Percentiles rank a stretch among this genome's conserved stretches.
These are phyloP conservation scores for Alternaria sp. DNA, from an alignment of 2,329 filamentous ascomycete species.

Conservation along the genomic window DNA sequence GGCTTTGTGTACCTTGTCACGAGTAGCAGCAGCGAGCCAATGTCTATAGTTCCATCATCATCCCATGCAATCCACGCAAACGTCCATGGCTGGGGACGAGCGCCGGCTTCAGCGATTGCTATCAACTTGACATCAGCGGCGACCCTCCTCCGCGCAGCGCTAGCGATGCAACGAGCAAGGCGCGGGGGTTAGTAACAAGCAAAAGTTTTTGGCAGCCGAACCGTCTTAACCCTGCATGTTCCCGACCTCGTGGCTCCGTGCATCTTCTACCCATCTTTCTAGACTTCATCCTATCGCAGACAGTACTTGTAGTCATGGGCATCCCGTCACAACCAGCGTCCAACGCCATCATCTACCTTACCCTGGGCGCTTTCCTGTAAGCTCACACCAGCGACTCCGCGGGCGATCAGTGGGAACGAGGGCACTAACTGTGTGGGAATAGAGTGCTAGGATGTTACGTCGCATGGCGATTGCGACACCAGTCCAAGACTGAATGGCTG, in stretches of 20 bases:
- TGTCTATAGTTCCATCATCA: constrained; percentile 6
- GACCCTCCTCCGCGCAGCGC: constrained; percentile 19
- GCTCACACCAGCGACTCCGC: constrained; percentile 29
- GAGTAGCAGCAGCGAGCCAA: neutral
- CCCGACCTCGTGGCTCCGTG: constrained; percentile 11
- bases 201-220: constrained; percentile 30
- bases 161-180: constrained; percentile 32
- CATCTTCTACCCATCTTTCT: constrained; percentile 11
- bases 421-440: constrained; percentile 22
- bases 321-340: constrained; percentile 77
- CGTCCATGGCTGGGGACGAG: neutral
- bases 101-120: constrained; percentile 14
- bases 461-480: constrained; percentile 63
- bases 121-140: constrained; percentile 30
- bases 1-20: constrained; percentile 1
- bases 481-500: constrained; percentile 74
- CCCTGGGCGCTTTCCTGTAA: constrained; percentile 79
- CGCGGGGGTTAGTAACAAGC: constrained; percentile 21
- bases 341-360: constrained; percentile 82
- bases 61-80: neutral
- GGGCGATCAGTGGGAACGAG: neutral
- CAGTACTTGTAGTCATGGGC: constrained; percentile 62
- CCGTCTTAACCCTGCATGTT: constrained; percentile 28
- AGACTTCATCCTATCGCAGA: constrained; percentile 4
- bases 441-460: constrained; percentile 69